phyloP scores from a whole-genome alignment of 2,329 filamentous ascomycete genomes.

The Pseudocercospora vitis region DNA sequence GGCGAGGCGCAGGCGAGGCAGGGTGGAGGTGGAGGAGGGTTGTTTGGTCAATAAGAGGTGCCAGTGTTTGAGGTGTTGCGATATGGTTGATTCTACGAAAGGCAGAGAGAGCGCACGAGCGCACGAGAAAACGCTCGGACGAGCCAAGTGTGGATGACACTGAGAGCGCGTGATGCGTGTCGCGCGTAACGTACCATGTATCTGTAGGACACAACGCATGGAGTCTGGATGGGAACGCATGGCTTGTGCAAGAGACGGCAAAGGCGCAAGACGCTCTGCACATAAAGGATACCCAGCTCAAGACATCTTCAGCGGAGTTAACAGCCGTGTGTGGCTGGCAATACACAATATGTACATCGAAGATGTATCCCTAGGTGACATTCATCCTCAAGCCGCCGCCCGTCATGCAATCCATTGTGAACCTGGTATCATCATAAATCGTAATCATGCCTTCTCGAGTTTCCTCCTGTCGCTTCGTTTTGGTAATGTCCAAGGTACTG shows the following conservation, averaged over 20 bases:
- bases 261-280: constrained; percentile 14
- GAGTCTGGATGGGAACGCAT: background rate
- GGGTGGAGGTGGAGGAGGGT: constrained; percentile 53
- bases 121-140: background rate
- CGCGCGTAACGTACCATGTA: background rate
- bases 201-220: background rate
- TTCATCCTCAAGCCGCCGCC: background rate
- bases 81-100: too few species aligned
- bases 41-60: constrained; percentile 30
- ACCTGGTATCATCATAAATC: constrained; percentile 4
- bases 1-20: constrained; percentile 72
- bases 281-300: constrained; percentile 18
- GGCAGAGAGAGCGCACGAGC: background rate
- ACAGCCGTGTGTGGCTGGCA: background rate
- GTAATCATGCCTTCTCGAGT: constrained; percentile 30
- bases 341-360: constrained; percentile 3
- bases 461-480: constrained; percentile 40
- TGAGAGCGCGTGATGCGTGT: background rate
- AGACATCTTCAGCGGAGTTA: background rate
- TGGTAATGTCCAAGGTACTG: constrained; percentile 52
- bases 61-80: too few species aligned
- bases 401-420: constrained; percentile 5
- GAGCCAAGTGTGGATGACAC: background rate
- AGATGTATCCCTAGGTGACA: background rate
- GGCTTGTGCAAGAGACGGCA: background rate